These are phyloP conservation scores for Beta lomatogona DNA, from an alignment of 179 eudicot species.

Conservation along the genomic window DNA sequence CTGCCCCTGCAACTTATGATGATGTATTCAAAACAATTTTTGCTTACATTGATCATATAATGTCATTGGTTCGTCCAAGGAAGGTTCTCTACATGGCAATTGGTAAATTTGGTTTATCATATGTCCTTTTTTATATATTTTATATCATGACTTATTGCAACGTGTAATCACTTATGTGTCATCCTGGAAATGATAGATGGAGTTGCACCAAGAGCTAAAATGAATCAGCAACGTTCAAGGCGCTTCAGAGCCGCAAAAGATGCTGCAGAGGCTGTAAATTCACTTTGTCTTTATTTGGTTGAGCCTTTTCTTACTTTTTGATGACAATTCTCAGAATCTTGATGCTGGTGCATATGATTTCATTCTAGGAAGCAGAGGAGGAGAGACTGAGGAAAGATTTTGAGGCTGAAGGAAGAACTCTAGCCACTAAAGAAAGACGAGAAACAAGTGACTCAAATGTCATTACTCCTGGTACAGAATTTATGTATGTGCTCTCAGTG, in stretches of 20 bases:
- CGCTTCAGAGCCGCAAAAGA: slow-evolving; percentile 99
- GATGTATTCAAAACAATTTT: slow-evolving; percentile 87
- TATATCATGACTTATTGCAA: slow-evolving; percentile 2
- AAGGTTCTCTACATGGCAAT: slow-evolving; percentile 95
- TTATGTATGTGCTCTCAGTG: slow-evolving; percentile 86
- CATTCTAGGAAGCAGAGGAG: slow-evolving; percentile 83
- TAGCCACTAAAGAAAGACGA: slow-evolving; percentile 58
- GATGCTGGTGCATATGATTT: slow-evolving; percentile 7
- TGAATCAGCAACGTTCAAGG: slow-evolving; percentile 97
- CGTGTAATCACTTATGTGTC: slow-evolving; percentile 10
- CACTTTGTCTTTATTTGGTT: neutral
- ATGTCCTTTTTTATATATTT: neutral
- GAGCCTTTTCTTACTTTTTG: neutral
- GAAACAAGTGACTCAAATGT: slow-evolving; percentile 96
- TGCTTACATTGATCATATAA: slow-evolving; percentile 90
- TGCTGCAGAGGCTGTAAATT: slow-evolving; percentile 91
- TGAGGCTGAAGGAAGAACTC: slow-evolving; percentile 63
- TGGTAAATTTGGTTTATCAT: slow-evolving; percentile 47
- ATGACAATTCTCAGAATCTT: slow-evolving; percentile 14
- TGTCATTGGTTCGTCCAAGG: slow-evolving; percentile 89
- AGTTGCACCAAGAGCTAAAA: slow-evolving; percentile 99
- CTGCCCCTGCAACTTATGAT: slow-evolving; percentile 82
- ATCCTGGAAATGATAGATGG: slow-evolving; percentile 59
- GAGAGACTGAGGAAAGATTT: slow-evolving; percentile 71
- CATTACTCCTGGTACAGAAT: slow-evolving; percentile 94